Evolutionary conservation across 2,329 filamentous ascomycete species (phyloP).

Genomic region (Xylariaceae sp.): DNA sequence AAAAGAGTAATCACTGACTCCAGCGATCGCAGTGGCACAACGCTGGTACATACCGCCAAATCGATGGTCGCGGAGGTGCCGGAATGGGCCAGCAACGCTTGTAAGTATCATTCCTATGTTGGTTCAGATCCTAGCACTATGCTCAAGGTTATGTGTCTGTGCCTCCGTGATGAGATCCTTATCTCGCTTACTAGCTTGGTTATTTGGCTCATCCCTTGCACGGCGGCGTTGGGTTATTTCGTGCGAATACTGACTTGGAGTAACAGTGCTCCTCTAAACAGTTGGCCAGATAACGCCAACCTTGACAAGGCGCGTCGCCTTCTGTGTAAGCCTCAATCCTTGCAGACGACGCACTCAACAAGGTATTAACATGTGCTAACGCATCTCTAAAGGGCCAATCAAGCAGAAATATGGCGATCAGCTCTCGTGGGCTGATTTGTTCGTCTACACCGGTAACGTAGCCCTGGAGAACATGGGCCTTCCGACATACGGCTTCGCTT

Average conservation of each 20-base stretch:
- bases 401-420: slow-evolving; percentile 82
- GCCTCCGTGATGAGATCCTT: no score
- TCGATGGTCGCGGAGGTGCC: slow-evolving; percentile 69
- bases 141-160: no score
- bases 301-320: slow-evolving; percentile 78
- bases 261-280: slow-evolving; percentile 74
- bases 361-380: background rate
- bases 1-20: no score
- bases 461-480: slow-evolving; percentile 73
- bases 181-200: no score
- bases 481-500: slow-evolving; percentile 68
- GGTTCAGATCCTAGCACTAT: no score
- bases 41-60: slow-evolving; percentile 70
- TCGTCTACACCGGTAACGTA: slow-evolving; percentile 69
- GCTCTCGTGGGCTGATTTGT: slow-evolving; percentile 74
- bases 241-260: no score
- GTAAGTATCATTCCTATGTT: no score
- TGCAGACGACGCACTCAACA: background rate
- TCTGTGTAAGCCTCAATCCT: slow-evolving; percentile 39
- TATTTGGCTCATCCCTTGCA: no score
- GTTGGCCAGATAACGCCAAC: slow-evolving; percentile 74
- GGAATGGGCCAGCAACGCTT: slow-evolving; percentile 74
- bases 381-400: slow-evolving; percentile 54
- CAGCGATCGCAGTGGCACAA: no score
- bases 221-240: no score